Evolutionary conservation across 2,329 filamentous ascomycete genomes (phyloP), one percentile per base, ranked within the genome.

Genomic region (Xylaria sp.): DNA sequence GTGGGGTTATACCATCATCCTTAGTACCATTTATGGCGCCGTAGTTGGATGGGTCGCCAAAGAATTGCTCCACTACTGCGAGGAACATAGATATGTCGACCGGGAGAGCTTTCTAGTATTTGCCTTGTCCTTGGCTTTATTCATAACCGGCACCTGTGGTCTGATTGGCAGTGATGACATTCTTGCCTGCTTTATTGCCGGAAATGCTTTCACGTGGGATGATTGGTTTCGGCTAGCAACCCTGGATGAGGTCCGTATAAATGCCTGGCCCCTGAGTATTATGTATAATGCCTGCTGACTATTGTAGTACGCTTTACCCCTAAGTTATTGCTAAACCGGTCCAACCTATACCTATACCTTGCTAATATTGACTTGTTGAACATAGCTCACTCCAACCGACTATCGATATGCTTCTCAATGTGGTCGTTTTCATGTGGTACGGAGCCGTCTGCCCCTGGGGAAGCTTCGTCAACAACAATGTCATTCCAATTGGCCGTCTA

Each of bases 141-240:
- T 97, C 77, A 92, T 97, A 62, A 87, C 93, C 0, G 94, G 94
- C 0, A 97, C 94, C 0, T 94, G 92, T 71, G 94, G 94, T 1
- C 87, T 97, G 85, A 87, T 97, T 58, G 94, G 94, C 0, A 95
- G 90, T 43, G 94, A 97, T 77, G 94, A 98, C 76, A 92, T 97
- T 0, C 85, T 98, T 7, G 94, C 94, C 1, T 97, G 94, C 81
- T 98, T 98, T 78, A 91, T 97, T 74, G 94, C 94, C 1, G 94
- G 94, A 1, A 97, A 97, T 76, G 89, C 88, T 0, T 97, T 98
- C 74, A 97, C 93, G 0, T 95, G 93, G 90, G 94, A 97, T 78
- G 94, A 97, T 80, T 97, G 93, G 94, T 98, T 97, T 80, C 91
- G 94, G 0, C 83, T 95, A 0, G 92, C 97, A 79, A 98, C 94